These are phyloP conservation scores for Bassia scoparia DNA, from an alignment of 148 eudicot species.

Conservation along the genomic window DNA sequence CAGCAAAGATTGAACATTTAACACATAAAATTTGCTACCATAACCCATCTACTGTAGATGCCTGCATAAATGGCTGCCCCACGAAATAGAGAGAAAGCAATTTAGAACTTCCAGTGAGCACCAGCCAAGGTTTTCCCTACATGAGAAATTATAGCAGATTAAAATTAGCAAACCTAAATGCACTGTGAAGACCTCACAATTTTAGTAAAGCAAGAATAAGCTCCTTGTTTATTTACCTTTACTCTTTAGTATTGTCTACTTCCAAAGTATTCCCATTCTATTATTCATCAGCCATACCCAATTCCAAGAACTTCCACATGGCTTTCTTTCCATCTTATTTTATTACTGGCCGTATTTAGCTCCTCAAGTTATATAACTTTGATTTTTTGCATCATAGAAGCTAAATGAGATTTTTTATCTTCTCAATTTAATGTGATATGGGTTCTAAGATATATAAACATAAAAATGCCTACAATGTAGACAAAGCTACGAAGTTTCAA, in stretches of 20 bases:
- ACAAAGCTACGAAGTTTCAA: background rate
- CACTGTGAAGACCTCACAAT: background rate
- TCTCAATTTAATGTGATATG: background rate
- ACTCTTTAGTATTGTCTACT: background rate
- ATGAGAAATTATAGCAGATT: constrained; percentile 20
- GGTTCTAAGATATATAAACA: background rate
- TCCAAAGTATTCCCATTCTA: background rate
- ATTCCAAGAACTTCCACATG: background rate
- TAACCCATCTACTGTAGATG: constrained; percentile 75
- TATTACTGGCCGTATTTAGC: background rate
- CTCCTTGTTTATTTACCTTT: background rate
- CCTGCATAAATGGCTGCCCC: constrained; percentile 92
- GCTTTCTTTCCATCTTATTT: no score
- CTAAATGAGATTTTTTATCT: background rate
- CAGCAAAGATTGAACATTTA: background rate
- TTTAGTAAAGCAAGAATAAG: background rate
- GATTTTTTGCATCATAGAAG: no score
- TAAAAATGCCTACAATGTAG: background rate
- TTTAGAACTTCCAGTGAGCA: constrained; percentile 88
- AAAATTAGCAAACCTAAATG: background rate
- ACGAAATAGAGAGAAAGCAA: constrained; percentile 89
- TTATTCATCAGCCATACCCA: background rate
- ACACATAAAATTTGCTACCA: constrained; percentile 43
- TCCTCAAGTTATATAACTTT: background rate
- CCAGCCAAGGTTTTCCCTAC: constrained; percentile 90